Base-by-base conservation (phyloP, 371 early-diverging fungal genomes). In the Zancudomyces culisetae region DNA sequence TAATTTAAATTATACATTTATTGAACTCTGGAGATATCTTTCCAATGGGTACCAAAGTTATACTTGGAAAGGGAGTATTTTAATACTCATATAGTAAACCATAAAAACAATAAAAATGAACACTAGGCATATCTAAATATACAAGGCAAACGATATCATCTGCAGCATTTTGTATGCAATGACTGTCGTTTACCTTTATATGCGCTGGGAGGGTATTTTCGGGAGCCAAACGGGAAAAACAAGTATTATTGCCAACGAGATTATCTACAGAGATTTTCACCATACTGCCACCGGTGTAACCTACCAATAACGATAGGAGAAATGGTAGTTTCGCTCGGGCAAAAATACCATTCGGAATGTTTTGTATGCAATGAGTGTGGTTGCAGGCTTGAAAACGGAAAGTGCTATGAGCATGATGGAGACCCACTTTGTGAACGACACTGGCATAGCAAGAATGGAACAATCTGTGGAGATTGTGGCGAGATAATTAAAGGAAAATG, bases 231-330 rank as follows among this genome's bases (percentile, higher is more conserved):
- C 21, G 59, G 60, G 40, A 45, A 45, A 41, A 43, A 49, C 21
- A 66, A 63, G 45, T 68, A 60, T 55, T 68, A 67, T 35, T 68
- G 68, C 59, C 64, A 69, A 55, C 60, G 63, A 29, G 68, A 68
- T 61, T 68, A 68, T 28, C 59, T 64, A 45, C 64, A 63, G 54
- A 55, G 61, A 10, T 68, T 68, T 46, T 60, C 68, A 26, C 58
- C 60, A 8, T 28, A 46, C 22, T 68, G 68, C 47, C 63, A 64
- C 21, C 58, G 60, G 15, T 68, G 68, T 40, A 60, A 57, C 45
- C 55, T 68, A 41, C 69, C 57, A 30, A 68, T 68, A 30, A 66
- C 68, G 0, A 57, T 61, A 19, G 68, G 68, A 40, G 69, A 68
- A 27, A 68, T 67, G 64, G 57, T 52, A 18, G 57, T 64, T 18